Conservation (phyloP, 2,329 filamentous ascomycete species). For the Cladophialophora immunda region DNA sequence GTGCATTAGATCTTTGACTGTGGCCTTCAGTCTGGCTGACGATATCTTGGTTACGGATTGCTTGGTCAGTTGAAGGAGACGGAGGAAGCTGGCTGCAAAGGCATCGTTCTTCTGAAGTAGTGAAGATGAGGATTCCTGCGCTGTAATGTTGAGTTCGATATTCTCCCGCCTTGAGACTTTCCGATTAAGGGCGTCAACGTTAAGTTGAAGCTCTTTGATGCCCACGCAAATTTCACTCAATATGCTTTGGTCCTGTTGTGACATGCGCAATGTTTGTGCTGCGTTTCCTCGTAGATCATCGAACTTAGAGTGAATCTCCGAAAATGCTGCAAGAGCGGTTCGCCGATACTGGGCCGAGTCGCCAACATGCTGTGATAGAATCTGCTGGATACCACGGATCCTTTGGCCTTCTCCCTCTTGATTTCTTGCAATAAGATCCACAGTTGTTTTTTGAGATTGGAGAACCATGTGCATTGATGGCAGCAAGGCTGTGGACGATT, state of each 20-base stretch:
- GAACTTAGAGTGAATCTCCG: background rate
- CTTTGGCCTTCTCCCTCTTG: background rate
- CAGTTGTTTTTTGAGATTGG: background rate
- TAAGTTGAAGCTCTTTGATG: background rate
- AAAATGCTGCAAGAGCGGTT: background rate
- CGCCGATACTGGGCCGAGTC: background rate
- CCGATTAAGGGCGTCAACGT: background rate
- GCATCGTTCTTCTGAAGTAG: background rate
- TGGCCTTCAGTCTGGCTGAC: background rate
- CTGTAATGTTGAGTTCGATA: background rate
- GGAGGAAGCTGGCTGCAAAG: background rate
- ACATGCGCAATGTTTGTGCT: background rate
- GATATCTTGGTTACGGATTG: background rate
- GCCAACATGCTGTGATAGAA: background rate
- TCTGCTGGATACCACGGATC: background rate
- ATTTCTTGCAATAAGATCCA: background rate
- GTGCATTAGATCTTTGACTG: background rate
- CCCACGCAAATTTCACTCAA: background rate
- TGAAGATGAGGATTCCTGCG: background rate
- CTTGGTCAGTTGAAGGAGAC: background rate
- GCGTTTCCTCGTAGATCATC: background rate
- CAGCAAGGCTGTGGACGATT: background rate
- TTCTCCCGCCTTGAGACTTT: background rate
- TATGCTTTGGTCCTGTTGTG: background rate
- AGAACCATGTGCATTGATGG: background rate